Conservation (phyloP, 169 alveolate genomes). For the Sarcocystis neurona region DNA sequence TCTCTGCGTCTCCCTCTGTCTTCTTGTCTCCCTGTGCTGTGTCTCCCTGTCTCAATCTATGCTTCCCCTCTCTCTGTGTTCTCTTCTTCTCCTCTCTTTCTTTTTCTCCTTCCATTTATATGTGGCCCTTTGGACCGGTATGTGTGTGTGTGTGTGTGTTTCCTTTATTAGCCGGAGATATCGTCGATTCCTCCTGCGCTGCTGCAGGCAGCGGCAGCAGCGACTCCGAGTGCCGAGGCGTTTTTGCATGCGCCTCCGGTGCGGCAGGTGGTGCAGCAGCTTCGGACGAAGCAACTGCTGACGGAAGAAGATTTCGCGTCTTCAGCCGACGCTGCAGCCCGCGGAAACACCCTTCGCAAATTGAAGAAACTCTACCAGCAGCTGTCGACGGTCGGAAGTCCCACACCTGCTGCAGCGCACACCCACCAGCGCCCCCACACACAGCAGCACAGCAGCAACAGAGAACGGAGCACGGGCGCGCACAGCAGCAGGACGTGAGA, state of each 20-base stretch:
- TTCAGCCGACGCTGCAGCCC: neutral
- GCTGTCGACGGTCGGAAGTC: neutral
- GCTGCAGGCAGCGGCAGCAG: neutral
- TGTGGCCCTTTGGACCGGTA: neutral
- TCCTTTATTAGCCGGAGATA: neutral
- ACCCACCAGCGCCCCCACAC: too few relatives aligned
- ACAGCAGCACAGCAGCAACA: too few relatives aligned
- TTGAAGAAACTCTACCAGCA: neutral
- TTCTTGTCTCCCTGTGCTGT: too few relatives aligned
- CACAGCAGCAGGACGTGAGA: too few relatives aligned
- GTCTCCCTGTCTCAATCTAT: too few relatives aligned
- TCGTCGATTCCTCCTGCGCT: neutral
- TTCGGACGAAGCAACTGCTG: neutral
- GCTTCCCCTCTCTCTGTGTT: too few relatives aligned
- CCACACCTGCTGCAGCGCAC: too few relatives aligned
- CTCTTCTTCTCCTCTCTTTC: too few relatives aligned
- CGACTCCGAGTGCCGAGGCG: neutral
- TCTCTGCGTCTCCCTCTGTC: too few relatives aligned
- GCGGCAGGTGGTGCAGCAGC: neutral
- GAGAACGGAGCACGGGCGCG: too few relatives aligned
- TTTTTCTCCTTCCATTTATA: too few relatives aligned
- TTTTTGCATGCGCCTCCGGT: neutral
- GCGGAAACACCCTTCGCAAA: neutral
- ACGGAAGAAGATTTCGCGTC: neutral
- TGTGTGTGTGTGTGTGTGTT: neutral